Evolutionary conservation across 768 basidiomycete species (phyloP).

Genomic region (Lactifluus hygrophoroides): DNA sequence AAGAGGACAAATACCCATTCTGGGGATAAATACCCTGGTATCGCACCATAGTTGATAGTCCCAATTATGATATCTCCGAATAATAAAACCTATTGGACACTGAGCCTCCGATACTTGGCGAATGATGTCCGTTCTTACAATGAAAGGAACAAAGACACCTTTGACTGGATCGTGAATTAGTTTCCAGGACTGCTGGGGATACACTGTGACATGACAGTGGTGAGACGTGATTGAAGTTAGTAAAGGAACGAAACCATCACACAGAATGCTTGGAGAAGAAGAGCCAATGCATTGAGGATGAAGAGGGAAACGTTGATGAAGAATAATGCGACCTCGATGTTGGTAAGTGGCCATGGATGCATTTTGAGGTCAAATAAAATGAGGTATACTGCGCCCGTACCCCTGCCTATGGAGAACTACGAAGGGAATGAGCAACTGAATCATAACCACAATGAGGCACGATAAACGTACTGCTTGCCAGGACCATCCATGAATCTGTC

Average conservation of each 20-base stretch:
- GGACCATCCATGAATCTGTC: conserved; percentile 43
- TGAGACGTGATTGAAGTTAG: neutral
- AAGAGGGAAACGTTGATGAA: conserved; percentile 39
- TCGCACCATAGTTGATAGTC: conserved; percentile 39
- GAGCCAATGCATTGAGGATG: conserved; percentile 34
- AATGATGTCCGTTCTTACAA: conserved; percentile 22
- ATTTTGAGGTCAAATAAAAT: conserved; percentile 35
- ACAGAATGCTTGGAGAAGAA: conserved; percentile 37
- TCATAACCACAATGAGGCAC: neutral
- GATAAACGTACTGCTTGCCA: conserved; percentile 38
- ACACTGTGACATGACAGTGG: conserved; percentile 27
- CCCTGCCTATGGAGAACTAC: conserved; percentile 43
- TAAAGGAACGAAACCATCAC: conserved; percentile 14
- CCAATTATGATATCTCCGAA: conserved; percentile 44
- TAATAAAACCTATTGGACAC: conserved; percentile 33
- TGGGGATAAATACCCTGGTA: conserved; percentile 29
- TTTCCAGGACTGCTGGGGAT: conserved; percentile 35
- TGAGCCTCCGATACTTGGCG: neutral
- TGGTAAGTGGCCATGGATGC: conserved; percentile 28
- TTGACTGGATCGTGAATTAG: conserved; percentile 38
- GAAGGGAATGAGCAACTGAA: conserved; percentile 1
- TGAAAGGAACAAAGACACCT: conserved; percentile 36
- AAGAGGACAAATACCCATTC: conserved; percentile 35
- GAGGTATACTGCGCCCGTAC: conserved; percentile 43
- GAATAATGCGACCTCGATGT: conserved; percentile 37